A percentile compares a stretch with the other conserved stretches of the same genome.
phyloP scores from a whole-genome alignment of 1,284 basidiomycete genomes.

The Apiotrichum akiyoshidainum region DNA sequence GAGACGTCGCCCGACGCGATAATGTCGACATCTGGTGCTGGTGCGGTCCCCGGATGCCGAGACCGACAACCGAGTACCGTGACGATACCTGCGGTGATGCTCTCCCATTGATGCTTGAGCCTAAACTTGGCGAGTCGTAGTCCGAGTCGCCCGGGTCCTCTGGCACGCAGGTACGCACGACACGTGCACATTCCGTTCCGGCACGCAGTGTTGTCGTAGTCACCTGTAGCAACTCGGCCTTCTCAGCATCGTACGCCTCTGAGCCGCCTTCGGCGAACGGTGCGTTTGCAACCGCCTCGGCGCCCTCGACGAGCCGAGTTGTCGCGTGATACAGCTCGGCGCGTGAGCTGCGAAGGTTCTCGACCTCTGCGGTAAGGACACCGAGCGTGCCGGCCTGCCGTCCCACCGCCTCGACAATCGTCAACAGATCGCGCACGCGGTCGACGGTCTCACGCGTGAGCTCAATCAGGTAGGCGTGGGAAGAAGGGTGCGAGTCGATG shows the following conservation, averaged over 20 bases:
- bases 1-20: constrained; percentile 53
- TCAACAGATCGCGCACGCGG: constrained; percentile 81
- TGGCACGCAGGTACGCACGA: constrained; percentile 70
- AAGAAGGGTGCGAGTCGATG: constrained; percentile 79
- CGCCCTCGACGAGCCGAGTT: constrained; percentile 80
- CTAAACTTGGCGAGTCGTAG: constrained; percentile 10
- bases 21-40: constrained; percentile 30
- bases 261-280: constrained; percentile 49
- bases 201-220: constrained; percentile 83
- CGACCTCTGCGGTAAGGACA: constrained; percentile 57
- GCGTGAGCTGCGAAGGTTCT: constrained; percentile 66
- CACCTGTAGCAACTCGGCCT: constrained; percentile 68
- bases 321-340: constrained; percentile 81
- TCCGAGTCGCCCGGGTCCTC: constrained; percentile 31
- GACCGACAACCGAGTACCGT: constrained; percentile 16
- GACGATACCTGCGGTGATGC: not conserved
- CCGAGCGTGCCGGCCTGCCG: constrained; percentile 57
- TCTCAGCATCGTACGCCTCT: constrained; percentile 73
- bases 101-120: not conserved
- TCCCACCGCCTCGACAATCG: constrained; percentile 86
- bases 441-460: constrained; percentile 90
- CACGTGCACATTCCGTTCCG: constrained; percentile 80
- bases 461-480: constrained; percentile 88
- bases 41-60: constrained; percentile 22
- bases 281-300: constrained; percentile 61